A percentile compares a stretch with the other conserved stretches of the same genome.
These are phyloP conservation scores for Boletellus ananas DNA, from an alignment of 768 basidiomycete genomes.

Conservation along the genomic window DNA sequence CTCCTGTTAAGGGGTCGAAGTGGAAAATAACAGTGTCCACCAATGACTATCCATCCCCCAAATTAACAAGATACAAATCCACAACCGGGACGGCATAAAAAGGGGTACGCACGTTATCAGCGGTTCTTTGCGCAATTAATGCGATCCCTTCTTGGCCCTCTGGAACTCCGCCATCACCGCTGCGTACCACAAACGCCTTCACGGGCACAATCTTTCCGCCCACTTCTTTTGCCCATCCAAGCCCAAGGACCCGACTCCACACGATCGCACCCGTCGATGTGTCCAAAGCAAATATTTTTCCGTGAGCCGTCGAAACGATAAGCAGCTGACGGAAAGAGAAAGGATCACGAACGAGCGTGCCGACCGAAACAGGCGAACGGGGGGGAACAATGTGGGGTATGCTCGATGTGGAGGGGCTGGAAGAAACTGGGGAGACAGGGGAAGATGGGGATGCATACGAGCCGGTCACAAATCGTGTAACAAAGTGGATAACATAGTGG, in stretches of 20 bases:
- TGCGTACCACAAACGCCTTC: constrained; percentile 54
- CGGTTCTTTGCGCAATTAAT: constrained; percentile 56
- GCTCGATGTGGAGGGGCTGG: constrained; percentile 1
- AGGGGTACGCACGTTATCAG: constrained; percentile 53
- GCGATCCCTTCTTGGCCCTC: constrained; percentile 47
- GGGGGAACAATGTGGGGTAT: constrained; percentile 19
- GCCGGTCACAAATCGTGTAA: constrained; percentile 66
- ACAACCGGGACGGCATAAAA: not conserved
- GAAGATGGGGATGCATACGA: constrained; percentile 51
- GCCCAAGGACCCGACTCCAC: constrained; percentile 76
- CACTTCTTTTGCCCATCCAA: constrained; percentile 59
- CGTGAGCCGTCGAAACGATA: constrained; percentile 62
- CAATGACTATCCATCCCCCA: constrained; percentile 39
- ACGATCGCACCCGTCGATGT: constrained; percentile 71
- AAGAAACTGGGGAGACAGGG: constrained; percentile 23
- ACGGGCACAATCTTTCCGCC: constrained; percentile 56
- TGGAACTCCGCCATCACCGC: not conserved
- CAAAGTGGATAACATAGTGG: constrained; percentile 60
- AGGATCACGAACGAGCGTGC: constrained; percentile 57
- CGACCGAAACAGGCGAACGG: constrained; percentile 29
- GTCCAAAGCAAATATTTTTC: constrained; percentile 81
- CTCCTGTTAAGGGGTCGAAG: constrained; percentile 75
- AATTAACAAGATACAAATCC: constrained; percentile 7
- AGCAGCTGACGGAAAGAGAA: constrained; percentile 89
- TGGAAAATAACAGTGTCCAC: constrained; percentile 76